Evolutionary conservation across 2,329 filamentous ascomycete species (phyloP).

Genomic region (Corynespora cassiicola): DNA sequence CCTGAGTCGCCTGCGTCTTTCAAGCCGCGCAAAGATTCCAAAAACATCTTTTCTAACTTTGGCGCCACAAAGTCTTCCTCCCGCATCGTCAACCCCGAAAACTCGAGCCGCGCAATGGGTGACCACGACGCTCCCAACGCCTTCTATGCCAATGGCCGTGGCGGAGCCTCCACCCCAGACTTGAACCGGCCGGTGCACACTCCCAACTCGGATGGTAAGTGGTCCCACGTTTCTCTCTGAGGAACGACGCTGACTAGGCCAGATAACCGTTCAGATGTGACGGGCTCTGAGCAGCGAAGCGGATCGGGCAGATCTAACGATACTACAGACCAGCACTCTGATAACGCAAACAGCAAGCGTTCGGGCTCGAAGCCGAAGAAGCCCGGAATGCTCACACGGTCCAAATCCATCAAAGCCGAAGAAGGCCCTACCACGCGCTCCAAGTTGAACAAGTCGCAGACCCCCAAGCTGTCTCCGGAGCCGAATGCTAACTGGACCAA

Average conservation of each 20-base stretch:
- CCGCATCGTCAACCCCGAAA: slow-evolving; percentile 46
- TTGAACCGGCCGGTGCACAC: slow-evolving; percentile 47
- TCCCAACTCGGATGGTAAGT: slow-evolving; percentile 44
- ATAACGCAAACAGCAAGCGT: slow-evolving; percentile 28
- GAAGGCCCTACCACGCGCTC: slow-evolving; percentile 31
- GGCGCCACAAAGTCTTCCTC: slow-evolving; percentile 55
- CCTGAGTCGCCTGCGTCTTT: slow-evolving; percentile 43
- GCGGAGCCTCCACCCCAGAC: slow-evolving; percentile 57
- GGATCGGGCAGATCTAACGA: slow-evolving; percentile 39
- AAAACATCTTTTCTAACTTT: slow-evolving; percentile 56
- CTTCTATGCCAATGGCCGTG: slow-evolving; percentile 50
- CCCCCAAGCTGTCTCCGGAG: slow-evolving; percentile 37
- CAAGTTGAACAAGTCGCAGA: slow-evolving; percentile 42
- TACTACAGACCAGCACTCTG: slow-evolving; percentile 20
- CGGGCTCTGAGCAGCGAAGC: slow-evolving; percentile 32
- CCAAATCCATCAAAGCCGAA: slow-evolving; percentile 54
- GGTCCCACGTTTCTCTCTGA: slow-evolving; percentile 2
- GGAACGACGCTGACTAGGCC: slow-evolving; percentile 12
- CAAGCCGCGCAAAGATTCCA: slow-evolving; percentile 46
- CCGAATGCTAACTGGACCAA: slow-evolving; percentile 34
- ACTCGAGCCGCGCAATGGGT: slow-evolving; percentile 38
- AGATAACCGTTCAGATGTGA: slow-evolving; percentile 42
- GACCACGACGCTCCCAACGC: slow-evolving; percentile 39
- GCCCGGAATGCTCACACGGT: slow-evolving; percentile 46
- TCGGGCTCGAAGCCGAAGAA: slow-evolving; percentile 39